Conservation (phyloP, 2,329 filamentous ascomycete species). For the Sporothrix sp. region DNA sequence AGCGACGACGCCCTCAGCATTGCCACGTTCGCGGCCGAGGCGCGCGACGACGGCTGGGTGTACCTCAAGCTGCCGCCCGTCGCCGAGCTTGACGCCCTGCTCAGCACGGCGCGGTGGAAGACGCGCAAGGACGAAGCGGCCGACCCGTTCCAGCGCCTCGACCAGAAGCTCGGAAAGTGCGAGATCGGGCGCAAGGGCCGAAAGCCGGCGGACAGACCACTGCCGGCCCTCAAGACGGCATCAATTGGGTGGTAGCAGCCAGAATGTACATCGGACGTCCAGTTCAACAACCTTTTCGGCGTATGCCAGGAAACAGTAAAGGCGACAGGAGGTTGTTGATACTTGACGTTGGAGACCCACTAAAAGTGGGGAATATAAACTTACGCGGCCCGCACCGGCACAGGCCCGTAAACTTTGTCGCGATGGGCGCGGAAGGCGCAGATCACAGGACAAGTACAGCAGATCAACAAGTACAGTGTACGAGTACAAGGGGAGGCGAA, state of each 20-base stretch:
- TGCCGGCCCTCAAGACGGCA: neutral
- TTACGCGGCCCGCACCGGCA: too few relatives aligned
- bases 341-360: too few relatives aligned
- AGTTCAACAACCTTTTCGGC: too few relatives aligned
- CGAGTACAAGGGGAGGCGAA: too few relatives aligned
- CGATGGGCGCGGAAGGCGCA: too few relatives aligned
- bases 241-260: slow-evolving; percentile 7
- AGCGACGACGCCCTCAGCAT: slow-evolving; percentile 73
- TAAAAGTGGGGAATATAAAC: too few relatives aligned
- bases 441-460: too few relatives aligned
- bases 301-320: too few relatives aligned
- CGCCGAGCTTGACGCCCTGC: slow-evolving; percentile 65
- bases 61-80: slow-evolving; percentile 74
- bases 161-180: slow-evolving; percentile 6
- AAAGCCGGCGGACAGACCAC: neutral
- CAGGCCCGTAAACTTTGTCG: too few relatives aligned
- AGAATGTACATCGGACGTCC: too few relatives aligned
- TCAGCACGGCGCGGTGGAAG: slow-evolving; percentile 72
- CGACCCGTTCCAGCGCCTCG: neutral
- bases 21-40: slow-evolving; percentile 70
- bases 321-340: too few relatives aligned
- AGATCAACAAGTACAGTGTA: too few relatives aligned
- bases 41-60: slow-evolving; percentile 61
- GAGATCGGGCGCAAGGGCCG: slow-evolving; percentile 4
- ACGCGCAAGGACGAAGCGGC: slow-evolving; percentile 59